Evolutionary conservation across 23 red algal genomes (phyloP), one percentile per base, ranked within the genome.

Genomic region (Cyanidiococcus yangmingshanensis): DNA sequence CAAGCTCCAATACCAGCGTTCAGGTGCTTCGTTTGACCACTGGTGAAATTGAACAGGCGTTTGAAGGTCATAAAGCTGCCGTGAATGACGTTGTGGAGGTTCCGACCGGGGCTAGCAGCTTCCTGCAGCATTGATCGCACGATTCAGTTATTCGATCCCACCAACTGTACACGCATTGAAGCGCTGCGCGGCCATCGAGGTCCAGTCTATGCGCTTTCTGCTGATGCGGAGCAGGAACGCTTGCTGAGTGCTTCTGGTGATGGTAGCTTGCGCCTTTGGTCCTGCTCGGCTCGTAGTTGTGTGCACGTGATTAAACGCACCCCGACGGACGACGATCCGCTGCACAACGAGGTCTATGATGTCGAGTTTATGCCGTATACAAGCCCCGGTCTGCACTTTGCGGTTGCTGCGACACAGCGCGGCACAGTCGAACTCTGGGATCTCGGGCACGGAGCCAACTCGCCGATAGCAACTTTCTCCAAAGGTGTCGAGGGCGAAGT

Each of bases 91-190:
- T 71, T 25, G 63, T 71, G 7, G 63, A 71, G 27, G 32, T 71
- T 7, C n/a, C 63, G 63, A 35, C n/a, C 21, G 27, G 63, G 63
- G 7, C 32, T 71, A 35, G 63, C 63, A 3, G 63, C 63, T 7
- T 71, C 63, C 7, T 71, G 63, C 27, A 71, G 63, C 32, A 25
- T 71, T 25, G 63, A 71, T 35, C 63, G 63, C 63, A 71, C 63
- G 12, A 35, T 71, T 25, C 63, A 71, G 32, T 7, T 71, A 29
- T 71, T 71, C 32, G 32, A 71, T 29, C n/a, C 32, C 7, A 25
- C n/a, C 16, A 71, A 12, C 16, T 25, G 63, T 30, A 29, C 27
- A 2, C 21, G n/a, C 21, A 25, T 71, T 12, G 63, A 25, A 35
- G 27, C 63, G 27, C 63, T 71, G 7, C 63, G 63, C 27, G 63